These are phyloP conservation scores for Microsporum audouinii DNA, from an alignment of 2,329 filamentous ascomycete species.

Conservation along the genomic window DNA sequence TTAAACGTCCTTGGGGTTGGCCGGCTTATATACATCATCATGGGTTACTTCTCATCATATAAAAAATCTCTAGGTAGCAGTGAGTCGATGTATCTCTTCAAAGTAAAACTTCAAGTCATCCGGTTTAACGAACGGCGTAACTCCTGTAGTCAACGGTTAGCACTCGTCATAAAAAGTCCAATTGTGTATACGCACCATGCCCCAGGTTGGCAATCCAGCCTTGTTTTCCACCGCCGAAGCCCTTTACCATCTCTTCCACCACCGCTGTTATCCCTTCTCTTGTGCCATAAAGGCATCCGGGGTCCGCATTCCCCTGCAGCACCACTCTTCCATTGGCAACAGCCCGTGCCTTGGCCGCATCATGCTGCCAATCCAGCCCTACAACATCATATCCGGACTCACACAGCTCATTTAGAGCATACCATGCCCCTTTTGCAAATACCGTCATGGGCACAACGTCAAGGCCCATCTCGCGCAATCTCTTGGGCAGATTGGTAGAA, in stretches of 20 bases:
- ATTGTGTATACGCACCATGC: conserved; percentile 55
- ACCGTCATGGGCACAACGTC: conserved; percentile 90
- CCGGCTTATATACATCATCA: background rate
- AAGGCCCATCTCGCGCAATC: conserved; percentile 60
- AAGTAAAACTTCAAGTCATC: conserved; percentile 92
- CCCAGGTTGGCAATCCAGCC: conserved; percentile 97
- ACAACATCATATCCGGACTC: conserved; percentile 86
- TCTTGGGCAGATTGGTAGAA: conserved; percentile 63
- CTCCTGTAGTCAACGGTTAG: conserved; percentile 44
- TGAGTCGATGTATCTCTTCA: conserved; percentile 66
- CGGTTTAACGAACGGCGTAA: conserved; percentile 89
- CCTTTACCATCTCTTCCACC: conserved; percentile 75
- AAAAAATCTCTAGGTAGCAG: conserved; percentile 8
- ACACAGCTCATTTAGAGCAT: conserved; percentile 78
- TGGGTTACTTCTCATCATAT: background rate
- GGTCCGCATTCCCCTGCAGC: conserved; percentile 91
- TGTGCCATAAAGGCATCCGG: conserved; percentile 80
- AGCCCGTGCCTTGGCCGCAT: conserved; percentile 70
- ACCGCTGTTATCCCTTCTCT: conserved; percentile 67
- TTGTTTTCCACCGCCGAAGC: conserved; percentile 71
- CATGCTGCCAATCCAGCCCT: conserved; percentile 88
- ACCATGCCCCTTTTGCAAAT: conserved; percentile 96
- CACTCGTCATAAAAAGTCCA: background rate
- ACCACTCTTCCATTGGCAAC: conserved; percentile 68
- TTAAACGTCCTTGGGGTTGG: background rate